Evolutionary conservation across 805 yeast genomes (phyloP).

Genomic region (Komagataella pseudopastoris): DNA sequence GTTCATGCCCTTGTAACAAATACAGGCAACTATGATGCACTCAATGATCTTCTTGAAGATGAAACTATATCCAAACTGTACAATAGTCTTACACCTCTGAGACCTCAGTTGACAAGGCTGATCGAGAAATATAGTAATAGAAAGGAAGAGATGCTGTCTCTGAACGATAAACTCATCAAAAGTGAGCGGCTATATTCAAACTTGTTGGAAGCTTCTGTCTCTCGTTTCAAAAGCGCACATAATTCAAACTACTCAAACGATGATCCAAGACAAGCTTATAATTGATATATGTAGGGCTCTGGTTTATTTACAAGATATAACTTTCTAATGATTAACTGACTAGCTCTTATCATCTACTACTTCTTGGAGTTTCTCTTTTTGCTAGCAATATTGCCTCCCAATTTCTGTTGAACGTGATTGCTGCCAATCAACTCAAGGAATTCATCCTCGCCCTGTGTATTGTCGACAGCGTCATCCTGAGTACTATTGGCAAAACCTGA

Average conservation of each 20-base stretch:
- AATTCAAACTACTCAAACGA: neutral
- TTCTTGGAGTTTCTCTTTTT: conserved; percentile 10
- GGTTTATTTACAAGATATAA: neutral
- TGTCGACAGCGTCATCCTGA: conserved; percentile 5
- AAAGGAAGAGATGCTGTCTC: conserved; percentile 61
- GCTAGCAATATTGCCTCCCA: conserved; percentile 22
- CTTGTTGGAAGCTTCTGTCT: conserved; percentile 40
- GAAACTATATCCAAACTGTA: conserved; percentile 61
- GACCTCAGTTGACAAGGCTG: conserved; percentile 60
- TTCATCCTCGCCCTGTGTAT: conserved; percentile 23
- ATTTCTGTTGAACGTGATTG: conserved; percentile 18
- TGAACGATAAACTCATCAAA: conserved; percentile 55
- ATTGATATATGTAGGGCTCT: neutral
- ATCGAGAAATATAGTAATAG: conserved; percentile 69
- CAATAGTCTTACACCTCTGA: conserved; percentile 56
- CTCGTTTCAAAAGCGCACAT: conserved; percentile 4
- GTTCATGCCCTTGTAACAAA: conserved; percentile 20
- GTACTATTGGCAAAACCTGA: conserved; percentile 28
- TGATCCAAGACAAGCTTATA: neutral
- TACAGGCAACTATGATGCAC: conserved; percentile 18
- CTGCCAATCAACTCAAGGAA: conserved; percentile 48
- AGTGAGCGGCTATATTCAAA: conserved; percentile 63
- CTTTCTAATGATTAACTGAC: neutral
- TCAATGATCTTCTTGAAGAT: conserved; percentile 26
- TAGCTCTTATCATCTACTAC: conserved; percentile 7